These are phyloP conservation scores for Yarrowia deformans DNA, from an alignment of 805 yeast species.

Conservation along the genomic window DNA sequence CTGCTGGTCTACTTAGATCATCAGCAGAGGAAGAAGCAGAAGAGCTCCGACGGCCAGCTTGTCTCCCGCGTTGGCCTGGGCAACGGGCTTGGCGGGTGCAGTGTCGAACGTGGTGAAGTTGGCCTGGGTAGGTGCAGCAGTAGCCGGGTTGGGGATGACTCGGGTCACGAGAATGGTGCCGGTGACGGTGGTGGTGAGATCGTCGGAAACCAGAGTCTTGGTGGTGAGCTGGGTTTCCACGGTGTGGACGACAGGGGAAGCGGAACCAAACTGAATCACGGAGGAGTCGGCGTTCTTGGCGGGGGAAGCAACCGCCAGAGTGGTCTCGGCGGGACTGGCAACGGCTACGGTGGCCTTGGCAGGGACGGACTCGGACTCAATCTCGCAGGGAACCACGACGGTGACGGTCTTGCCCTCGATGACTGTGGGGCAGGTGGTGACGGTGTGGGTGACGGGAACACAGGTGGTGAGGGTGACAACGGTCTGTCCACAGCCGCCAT, in stretches of 20 bases:
- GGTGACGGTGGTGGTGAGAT: background rate
- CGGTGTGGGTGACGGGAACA: constrained; percentile 1
- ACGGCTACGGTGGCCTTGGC: background rate
- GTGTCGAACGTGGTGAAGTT: background rate
- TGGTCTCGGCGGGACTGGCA: background rate
- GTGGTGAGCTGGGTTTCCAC: background rate
- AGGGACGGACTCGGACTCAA: background rate
- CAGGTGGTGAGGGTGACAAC: background rate
- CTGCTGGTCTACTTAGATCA: background rate
- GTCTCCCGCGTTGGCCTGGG: background rate
- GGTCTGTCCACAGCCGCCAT: background rate
- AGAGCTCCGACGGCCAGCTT: background rate
- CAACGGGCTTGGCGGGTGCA: background rate
- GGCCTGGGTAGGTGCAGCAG: background rate
- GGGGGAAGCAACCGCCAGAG: too few relatives aligned
- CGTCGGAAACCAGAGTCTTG: background rate
- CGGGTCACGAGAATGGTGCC: background rate
- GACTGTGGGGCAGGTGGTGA: constrained; percentile 5
- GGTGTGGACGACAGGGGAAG: background rate
- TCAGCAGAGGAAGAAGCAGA: background rate
- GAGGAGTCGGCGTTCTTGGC: too few relatives aligned
- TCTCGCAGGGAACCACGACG: constrained; percentile 9
- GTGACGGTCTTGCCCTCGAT: background rate
- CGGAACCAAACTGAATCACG: background rate
- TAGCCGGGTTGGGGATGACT: background rate